Percentiles rank a stretch among this genome's conserved stretches.
phyloP scores from a whole-genome alignment of 139 green algal species.

The Penium margaritaceum region DNA sequence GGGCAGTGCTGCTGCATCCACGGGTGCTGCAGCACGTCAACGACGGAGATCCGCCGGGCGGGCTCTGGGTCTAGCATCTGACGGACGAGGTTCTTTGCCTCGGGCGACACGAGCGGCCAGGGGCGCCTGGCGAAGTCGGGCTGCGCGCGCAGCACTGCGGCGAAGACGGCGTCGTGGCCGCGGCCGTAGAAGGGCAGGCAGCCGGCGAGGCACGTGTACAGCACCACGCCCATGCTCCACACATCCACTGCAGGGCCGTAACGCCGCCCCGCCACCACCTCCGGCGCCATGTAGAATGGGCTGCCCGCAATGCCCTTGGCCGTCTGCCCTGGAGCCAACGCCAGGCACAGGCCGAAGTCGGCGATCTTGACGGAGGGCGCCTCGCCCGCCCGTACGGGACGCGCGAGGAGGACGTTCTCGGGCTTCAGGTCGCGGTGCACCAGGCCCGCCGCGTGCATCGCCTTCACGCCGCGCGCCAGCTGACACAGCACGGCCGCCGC shows the following conservation, averaged over 20 bases:
- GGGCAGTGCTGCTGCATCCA: neutral
- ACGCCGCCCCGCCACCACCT: neutral
- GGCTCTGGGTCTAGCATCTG: conserved; percentile 14
- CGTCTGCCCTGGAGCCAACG: neutral
- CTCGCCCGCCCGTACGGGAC: neutral
- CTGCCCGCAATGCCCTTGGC: neutral
- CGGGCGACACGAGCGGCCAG: conserved; percentile 5
- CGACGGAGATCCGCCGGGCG: neutral
- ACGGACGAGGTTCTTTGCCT: conserved; percentile 19
- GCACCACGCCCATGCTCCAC: conserved; percentile 19
- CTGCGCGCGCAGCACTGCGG: conserved; percentile 1
- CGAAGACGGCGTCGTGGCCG: conserved; percentile 20
- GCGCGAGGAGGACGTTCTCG: conserved; percentile 98
- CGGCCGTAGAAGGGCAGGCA: conserved; percentile 16
- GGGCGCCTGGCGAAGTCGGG: conserved; percentile 16
- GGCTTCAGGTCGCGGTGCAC: conserved; percentile 78
- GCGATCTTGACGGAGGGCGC: conserved; percentile 10
- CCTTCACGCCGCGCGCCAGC: conserved; percentile 76
- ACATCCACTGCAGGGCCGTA: conserved; percentile 17
- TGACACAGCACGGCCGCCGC: conserved; percentile 51
- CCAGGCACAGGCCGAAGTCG: conserved; percentile 25
- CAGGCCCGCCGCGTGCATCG: conserved; percentile 87
- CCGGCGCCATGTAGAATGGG: conserved; percentile 21
- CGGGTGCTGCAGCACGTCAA: neutral
- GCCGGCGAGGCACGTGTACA: conserved; percentile 7